Conservation (phyloP, 805 yeast species). For the Ogataea paradorogensis region DNA sequence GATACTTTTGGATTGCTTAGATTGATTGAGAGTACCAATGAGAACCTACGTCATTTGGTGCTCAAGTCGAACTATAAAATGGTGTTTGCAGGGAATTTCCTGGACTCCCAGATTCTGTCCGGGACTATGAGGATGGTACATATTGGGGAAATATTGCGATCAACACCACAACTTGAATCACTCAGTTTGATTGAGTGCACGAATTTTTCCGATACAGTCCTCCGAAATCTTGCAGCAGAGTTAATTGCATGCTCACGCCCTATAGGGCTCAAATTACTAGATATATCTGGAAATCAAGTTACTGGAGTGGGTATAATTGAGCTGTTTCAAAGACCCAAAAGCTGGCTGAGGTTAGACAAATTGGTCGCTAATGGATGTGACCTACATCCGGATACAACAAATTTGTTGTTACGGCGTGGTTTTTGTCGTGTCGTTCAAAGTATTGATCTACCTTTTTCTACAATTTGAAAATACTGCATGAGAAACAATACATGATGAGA, state of each 20-base stretch:
- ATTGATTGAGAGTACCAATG: constrained; percentile 12
- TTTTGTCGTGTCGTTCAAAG: constrained; percentile 15
- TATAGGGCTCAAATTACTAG: constrained; percentile 9
- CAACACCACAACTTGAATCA: constrained; percentile 16
- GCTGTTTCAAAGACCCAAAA: constrained; percentile 23
- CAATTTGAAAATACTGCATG: background rate
- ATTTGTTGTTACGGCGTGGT: constrained; percentile 13
- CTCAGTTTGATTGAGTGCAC: constrained; percentile 18
- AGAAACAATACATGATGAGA: background rate
- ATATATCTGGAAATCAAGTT: constrained; percentile 22
- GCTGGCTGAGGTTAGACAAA: constrained; percentile 17
- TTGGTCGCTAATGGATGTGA: constrained; percentile 20
- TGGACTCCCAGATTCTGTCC: constrained; percentile 9
- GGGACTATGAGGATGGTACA: constrained; percentile 9
- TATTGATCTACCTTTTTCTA: background rate
- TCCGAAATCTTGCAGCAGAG: constrained; percentile 16
- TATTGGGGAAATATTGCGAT: constrained; percentile 9
- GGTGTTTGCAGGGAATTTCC: constrained; percentile 18
- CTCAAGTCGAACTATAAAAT: constrained; percentile 13
- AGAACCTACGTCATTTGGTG: constrained; percentile 6
- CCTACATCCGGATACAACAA: constrained; percentile 19
- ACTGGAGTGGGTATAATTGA: constrained; percentile 25
- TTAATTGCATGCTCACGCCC: constrained; percentile 3
- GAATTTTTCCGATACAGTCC: constrained; percentile 20
- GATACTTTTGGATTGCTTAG: constrained; percentile 13